These are phyloP conservation scores for Rosa lucieae DNA, from an alignment of 306 rosid genomes.

Conservation along the genomic window DNA sequence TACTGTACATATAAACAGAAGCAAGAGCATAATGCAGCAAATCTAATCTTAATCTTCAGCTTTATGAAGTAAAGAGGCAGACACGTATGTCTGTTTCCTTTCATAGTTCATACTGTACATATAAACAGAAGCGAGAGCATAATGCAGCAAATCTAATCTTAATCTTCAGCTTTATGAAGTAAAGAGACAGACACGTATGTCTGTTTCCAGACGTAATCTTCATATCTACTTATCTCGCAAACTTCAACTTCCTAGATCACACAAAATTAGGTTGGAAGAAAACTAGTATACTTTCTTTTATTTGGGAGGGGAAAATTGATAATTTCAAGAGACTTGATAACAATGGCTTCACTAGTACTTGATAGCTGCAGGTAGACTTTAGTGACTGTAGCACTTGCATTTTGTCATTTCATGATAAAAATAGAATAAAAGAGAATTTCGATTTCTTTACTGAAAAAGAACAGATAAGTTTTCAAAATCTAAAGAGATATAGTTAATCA, in stretches of 20 bases:
- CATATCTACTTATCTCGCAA: not conserved
- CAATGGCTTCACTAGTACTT: not conserved
- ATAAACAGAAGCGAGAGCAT: constrained; percentile 3
- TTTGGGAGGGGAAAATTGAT: not conserved
- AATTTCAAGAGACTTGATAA: not conserved
- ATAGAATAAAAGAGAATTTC: not conserved
- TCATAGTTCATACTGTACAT: not conserved
- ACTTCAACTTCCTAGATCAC: not conserved
- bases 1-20: constrained; percentile 1
- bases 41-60: too few relatives aligned
- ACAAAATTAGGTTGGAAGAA: not conserved
- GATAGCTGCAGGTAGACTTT: not conserved
- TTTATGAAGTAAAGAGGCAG: too few relatives aligned
- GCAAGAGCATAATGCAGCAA: not conserved
- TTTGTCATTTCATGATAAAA: not conserved
- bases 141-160: not conserved
- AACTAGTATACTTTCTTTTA: not conserved
- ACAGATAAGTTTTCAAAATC: not conserved
- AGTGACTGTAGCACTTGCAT: not conserved
- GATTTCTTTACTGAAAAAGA: not conserved
- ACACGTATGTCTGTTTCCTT: too few relatives aligned
- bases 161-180: not conserved
- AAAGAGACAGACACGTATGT: not conserved
- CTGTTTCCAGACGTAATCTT: not conserved
- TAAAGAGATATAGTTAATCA: not conserved